Evolutionary conservation across 2,329 filamentous ascomycete species (phyloP).

Genomic region (Samsoniella hepiali): DNA sequence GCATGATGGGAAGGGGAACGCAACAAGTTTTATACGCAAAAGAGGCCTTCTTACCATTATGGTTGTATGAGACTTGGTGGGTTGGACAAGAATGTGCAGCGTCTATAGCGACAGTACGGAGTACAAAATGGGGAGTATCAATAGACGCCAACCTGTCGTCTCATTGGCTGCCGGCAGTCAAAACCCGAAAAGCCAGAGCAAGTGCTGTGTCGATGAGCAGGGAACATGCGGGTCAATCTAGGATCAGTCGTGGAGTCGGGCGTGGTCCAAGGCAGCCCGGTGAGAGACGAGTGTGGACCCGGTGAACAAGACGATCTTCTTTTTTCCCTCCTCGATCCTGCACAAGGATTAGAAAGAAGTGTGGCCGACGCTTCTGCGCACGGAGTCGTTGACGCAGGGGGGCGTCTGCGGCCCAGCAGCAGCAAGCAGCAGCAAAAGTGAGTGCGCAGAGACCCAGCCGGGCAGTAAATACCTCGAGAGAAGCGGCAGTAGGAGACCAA

Average conservation of each 20-base stretch:
- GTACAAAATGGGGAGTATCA: slow-evolving; percentile 1
- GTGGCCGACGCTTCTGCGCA: background rate
- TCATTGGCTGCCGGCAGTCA: slow-evolving; percentile 1
- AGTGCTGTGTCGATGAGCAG: background rate
- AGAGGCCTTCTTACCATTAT: slow-evolving; percentile 14
- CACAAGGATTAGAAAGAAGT: slow-evolving; percentile 4
- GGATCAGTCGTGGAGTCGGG: slow-evolving; percentile 13
- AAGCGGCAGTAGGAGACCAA: too few species aligned
- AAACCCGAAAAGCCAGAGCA: background rate
- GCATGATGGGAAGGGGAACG: slow-evolving; percentile 4
- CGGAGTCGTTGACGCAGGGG: background rate
- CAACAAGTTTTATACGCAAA: slow-evolving; percentile 14
- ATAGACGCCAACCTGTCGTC: background rate
- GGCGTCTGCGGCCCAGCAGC: background rate
- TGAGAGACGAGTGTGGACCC: slow-evolving; percentile 16
- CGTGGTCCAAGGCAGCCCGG: background rate
- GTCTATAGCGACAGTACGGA: background rate
- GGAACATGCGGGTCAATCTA: slow-evolving; percentile 16
- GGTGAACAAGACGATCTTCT: slow-evolving; percentile 4
- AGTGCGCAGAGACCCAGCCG: background rate
- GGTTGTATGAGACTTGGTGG: slow-evolving; percentile 14
- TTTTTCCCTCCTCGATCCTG: background rate
- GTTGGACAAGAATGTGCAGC: slow-evolving; percentile 13
- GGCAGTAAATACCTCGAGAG: background rate
- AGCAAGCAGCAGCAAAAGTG: background rate